Evolutionary conservation across 2,329 filamentous ascomycete species (phyloP), one percentile per base, ranked within the genome.

Genomic region (Hypomyces perniciosus): DNA sequence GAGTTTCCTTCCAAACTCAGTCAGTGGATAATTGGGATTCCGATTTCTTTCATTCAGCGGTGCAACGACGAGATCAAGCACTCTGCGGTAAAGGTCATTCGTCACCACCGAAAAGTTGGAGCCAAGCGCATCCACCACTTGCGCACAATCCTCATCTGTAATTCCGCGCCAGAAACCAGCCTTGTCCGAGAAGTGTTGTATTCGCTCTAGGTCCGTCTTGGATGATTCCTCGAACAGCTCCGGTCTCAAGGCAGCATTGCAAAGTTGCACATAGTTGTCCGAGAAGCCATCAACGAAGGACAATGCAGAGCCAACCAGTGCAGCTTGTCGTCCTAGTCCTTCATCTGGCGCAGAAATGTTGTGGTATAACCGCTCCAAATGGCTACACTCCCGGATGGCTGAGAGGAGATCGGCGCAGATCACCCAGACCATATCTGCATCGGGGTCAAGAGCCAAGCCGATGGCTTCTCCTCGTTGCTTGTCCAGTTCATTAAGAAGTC

Each of bases 381-480:
- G 76, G 65, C 85, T 93, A 70, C 88, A 95, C 61, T 86, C 82
- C 55, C 92, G 79, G 46, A 97, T 78, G 3, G 87, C 83, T 4
- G 88, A 86, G 44, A 95, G 75, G 31, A 86, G 83, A 67, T 96
- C 91, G 1, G 91, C 84, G 60, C 90, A 86, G 4, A 95, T 77
- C 43, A 95, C 78, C 90, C 90, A 96, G 2, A 89, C 81, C 72
- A 91, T 79, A 45, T 85, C 84, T 8, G 79, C 77, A 44, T 80
- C 76, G 1, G 78, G 67, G 61, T 97, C 93, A 50, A 88, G 83
- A 1, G 84, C 81, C 41, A 97, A 73, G 1, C 88, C 84, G 41
- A 97, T 70, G 0, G 88, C 85, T 62, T 96, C 91, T 13, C 87
- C 86, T 61, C 91, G 80, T 61, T 89, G 85, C 61, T 87, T 90